Evolutionary conservation across 225 moss, liverwort and hornwort genomes (phyloP).

Genomic region (Polytrichum formosum): DNA sequence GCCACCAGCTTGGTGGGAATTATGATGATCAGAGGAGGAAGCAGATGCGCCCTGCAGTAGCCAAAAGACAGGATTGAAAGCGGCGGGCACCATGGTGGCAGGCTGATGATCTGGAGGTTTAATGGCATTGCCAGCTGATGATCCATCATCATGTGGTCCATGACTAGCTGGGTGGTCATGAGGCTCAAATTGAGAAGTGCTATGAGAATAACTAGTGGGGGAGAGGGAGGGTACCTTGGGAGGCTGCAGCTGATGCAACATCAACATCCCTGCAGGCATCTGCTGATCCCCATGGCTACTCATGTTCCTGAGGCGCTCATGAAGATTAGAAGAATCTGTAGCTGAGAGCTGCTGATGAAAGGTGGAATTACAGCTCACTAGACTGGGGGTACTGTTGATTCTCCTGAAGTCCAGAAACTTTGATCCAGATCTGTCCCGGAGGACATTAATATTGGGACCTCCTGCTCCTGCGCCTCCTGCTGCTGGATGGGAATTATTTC

Average conservation of each 20-base stretch:
- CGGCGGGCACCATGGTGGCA: conserved; percentile 64
- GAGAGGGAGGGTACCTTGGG: conserved; percentile 43
- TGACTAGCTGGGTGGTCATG: too few relatives aligned
- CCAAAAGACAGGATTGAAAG: conserved; percentile 87
- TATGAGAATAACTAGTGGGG: conserved; percentile 2
- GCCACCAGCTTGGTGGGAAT: background rate
- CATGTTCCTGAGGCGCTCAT: conserved; percentile 54
- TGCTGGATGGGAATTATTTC: conserved; percentile 28
- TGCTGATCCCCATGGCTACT: conserved; percentile 22
- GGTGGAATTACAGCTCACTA: conserved; percentile 8
- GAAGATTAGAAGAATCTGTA: conserved; percentile 29
- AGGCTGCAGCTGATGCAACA: conserved; percentile 18
- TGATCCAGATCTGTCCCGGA: conserved; percentile 4
- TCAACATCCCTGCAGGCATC: conserved; percentile 17
- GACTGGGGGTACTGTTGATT: conserved; percentile 18
- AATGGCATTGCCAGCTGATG: background rate
- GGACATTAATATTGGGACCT: conserved; percentile 11
- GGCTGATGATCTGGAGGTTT: conserved; percentile 29
- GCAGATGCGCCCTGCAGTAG: conserved; percentile 43
- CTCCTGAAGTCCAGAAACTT: conserved; percentile 28
- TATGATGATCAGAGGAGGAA: conserved; percentile 13
- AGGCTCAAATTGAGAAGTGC: conserved; percentile 17
- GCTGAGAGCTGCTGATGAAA: conserved; percentile 19
- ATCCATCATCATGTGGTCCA: background rate
- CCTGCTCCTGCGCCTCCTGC: background rate